phyloP scores from a whole-genome alignment of 2,329 filamentous ascomycete species.

The Trichoderma sp. region DNA sequence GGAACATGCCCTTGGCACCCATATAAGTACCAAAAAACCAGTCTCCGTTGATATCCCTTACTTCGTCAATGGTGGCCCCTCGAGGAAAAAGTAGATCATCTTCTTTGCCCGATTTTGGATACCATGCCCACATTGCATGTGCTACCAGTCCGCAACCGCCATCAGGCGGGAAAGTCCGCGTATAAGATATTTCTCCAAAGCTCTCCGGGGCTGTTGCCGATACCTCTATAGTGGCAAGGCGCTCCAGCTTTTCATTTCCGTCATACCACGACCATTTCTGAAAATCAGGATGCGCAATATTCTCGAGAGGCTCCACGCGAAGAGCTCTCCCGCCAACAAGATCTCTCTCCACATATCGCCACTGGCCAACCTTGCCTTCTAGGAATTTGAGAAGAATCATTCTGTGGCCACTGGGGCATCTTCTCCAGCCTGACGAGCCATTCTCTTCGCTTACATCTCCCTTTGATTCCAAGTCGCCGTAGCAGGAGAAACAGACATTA shows the following conservation, averaged over 20 bases:
- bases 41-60: constrained; percentile 85
- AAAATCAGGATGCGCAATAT: constrained; percentile 43
- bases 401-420: constrained; percentile 78
- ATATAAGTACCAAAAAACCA: constrained; percentile 91
- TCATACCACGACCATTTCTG: constrained; percentile 59
- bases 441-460: constrained; percentile 74
- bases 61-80: constrained; percentile 80
- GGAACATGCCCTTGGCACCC: constrained; percentile 78
- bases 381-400: constrained; percentile 82
- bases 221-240: constrained; percentile 58
- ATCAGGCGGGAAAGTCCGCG: constrained; percentile 67
- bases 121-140: constrained; percentile 76
- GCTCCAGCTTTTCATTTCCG: constrained; percentile 46
- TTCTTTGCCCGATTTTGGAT: constrained; percentile 63
- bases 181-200: constrained; percentile 36
- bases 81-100: constrained; percentile 86
- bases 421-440: constrained; percentile 78
- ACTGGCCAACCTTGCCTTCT: constrained; percentile 67
- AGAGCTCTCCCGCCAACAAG: constrained; percentile 77
- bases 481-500: constrained; percentile 82
- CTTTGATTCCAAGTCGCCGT: constrained; percentile 65
- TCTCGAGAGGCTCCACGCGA: constrained; percentile 58
- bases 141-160: constrained; percentile 70
- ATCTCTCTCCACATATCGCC: constrained; percentile 69
- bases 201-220: constrained; percentile 47